Percentiles rank a stretch among this genome's conserved stretches.
phyloP scores from a whole-genome alignment of 805 yeast species.

The Sungouiella blattae region DNA sequence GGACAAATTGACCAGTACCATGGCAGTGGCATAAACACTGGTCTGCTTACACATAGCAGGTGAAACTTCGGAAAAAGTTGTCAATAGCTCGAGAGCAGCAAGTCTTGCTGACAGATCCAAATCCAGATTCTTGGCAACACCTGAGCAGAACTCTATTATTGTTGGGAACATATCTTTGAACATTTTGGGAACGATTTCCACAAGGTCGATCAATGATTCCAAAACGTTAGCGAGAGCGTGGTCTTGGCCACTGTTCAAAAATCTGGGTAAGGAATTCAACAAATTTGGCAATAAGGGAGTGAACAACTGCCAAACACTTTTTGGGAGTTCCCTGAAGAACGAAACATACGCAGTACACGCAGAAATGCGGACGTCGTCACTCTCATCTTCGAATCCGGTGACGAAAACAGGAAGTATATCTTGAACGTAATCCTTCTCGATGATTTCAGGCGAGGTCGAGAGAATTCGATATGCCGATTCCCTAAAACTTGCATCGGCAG shows the following conservation, averaged over 20 bases:
- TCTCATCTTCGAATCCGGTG: conserved; percentile 73
- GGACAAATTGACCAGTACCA: conserved; percentile 70
- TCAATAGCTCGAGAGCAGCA: conserved; percentile 82
- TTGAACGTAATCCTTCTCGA: conserved; percentile 55
- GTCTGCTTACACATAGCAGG: conserved; percentile 92
- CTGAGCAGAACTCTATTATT: conserved; percentile 81
- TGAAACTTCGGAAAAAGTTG: conserved; percentile 88
- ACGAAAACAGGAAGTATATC: conserved; percentile 68
- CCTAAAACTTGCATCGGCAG: conserved; percentile 61
- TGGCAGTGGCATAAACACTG: conserved; percentile 62
- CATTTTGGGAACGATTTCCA: conserved; percentile 90
- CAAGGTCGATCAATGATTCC: conserved; percentile 84
- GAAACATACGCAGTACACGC: conserved; percentile 92
- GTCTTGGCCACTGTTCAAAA: conserved; percentile 75
- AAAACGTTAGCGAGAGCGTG: conserved; percentile 81
- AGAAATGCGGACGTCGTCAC: conserved; percentile 84
- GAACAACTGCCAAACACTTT: conserved; percentile 70
- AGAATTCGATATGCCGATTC: conserved; percentile 91
- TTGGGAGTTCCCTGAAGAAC: conserved; percentile 79
- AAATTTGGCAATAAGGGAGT: conserved; percentile 79
- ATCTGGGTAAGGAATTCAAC: conserved; percentile 81
- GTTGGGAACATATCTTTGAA: conserved; percentile 87
- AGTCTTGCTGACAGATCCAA: conserved; percentile 76
- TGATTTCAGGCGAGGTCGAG: conserved; percentile 75
- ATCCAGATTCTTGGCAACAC: conserved; percentile 76